These are phyloP conservation scores for Trichoderma sp. DNA, from an alignment of 2,329 filamentous ascomycete species.

Conservation along the genomic window DNA sequence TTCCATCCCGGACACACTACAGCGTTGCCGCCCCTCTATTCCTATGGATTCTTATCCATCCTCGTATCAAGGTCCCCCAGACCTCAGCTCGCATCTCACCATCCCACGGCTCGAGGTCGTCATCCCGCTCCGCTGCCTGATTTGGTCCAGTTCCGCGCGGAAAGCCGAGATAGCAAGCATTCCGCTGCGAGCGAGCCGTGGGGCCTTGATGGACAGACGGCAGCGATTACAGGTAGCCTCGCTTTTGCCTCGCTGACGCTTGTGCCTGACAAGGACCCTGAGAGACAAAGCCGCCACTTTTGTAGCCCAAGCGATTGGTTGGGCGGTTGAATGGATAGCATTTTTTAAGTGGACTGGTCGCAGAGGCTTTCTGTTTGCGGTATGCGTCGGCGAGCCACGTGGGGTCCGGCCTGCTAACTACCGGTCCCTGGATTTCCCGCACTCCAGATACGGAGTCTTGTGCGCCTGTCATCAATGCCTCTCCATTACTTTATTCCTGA, in stretches of 20 bases:
- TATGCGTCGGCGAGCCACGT: slow-evolving; percentile 19
- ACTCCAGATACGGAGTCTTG: background rate
- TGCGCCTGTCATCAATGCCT: background rate
- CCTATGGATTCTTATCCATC: background rate
- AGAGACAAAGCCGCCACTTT: background rate
- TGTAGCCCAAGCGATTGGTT: background rate
- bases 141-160: background rate
- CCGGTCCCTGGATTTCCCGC: slow-evolving; percentile 13
- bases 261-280: slow-evolving; percentile 1
- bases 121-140: background rate
- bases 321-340: background rate
- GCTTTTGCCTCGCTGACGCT: background rate
- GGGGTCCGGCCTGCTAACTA: background rate
- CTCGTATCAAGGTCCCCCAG: background rate
- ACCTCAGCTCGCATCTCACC: background rate
- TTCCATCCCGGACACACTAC: background rate
- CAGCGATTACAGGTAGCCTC: background rate
- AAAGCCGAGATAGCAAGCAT: background rate
- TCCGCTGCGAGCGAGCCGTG: background rate
- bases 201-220: background rate
- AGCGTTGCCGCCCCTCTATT: background rate
- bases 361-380: slow-evolving; percentile 4
- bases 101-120: background rate
- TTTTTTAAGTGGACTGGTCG: background rate
- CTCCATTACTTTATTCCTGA: background rate